Evolutionary conservation across 352 stramenopile genomes (phyloP).

Genomic region (Globisporangium irregulare): DNA sequence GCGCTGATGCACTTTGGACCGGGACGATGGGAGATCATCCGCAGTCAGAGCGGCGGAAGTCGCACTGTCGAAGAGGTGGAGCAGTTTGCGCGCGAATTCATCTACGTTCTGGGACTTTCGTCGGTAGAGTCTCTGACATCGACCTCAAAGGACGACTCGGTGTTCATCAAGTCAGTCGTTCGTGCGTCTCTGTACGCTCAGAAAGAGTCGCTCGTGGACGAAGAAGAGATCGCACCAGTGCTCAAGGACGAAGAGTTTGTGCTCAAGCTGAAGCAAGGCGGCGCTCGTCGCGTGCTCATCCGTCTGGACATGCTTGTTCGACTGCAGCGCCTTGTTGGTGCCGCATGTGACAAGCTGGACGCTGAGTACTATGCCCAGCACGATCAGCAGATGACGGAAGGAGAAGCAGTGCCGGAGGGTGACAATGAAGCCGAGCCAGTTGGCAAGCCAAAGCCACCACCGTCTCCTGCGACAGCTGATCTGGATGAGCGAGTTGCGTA

Average conservation of each 20-base stretch:
- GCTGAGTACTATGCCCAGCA: constrained; percentile 31
- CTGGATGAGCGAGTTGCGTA: constrained; percentile 72
- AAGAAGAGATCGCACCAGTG: constrained; percentile 68
- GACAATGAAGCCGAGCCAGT: background rate
- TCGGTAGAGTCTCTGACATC: constrained; percentile 44
- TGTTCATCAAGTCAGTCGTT: constrained; percentile 82
- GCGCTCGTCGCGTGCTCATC: constrained; percentile 77
- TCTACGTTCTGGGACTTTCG: constrained; percentile 81
- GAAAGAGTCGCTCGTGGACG: constrained; percentile 67
- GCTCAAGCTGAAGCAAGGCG: constrained; percentile 81
- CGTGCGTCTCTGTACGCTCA: constrained; percentile 58
- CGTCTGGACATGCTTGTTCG: constrained; percentile 85
- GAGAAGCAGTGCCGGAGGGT: background rate
- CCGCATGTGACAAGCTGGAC: constrained; percentile 63
- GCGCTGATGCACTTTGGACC: constrained; percentile 88
- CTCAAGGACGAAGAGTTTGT: constrained; percentile 88
- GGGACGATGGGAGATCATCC: constrained; percentile 86
- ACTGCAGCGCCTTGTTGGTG: constrained; percentile 57
- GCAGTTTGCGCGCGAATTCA: constrained; percentile 82
- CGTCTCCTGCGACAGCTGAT: constrained; percentile 35
- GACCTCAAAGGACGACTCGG: constrained; percentile 75
- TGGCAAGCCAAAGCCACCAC: constrained; percentile 15
- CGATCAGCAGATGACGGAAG: constrained; percentile 15
- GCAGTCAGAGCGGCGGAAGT: constrained; percentile 84
- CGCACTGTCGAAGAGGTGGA: constrained; percentile 82